These are phyloP conservation scores for Penicillium psychrofluorescens DNA, from an alignment of 495 filamentous ascomycete genomes.

Conservation along the genomic window DNA sequence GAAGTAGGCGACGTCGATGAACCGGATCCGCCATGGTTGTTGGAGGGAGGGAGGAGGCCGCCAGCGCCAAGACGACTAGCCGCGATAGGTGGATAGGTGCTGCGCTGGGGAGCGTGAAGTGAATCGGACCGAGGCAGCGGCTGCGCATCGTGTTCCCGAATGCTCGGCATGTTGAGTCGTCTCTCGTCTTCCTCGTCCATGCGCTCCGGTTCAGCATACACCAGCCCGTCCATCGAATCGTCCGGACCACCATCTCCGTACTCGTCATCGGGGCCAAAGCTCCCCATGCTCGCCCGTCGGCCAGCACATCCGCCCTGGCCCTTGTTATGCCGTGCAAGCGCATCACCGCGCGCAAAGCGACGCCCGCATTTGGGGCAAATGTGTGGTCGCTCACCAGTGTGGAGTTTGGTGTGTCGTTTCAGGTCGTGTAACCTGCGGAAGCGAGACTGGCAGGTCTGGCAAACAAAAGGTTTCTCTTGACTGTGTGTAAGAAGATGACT, in stretches of 20 bases:
- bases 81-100: constrained; percentile 72
- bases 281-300: constrained; percentile 76
- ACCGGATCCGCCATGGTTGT: constrained; percentile 41
- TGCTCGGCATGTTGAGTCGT: constrained; percentile 59
- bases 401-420: constrained; percentile 92
- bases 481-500: constrained; percentile 96
- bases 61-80: constrained; percentile 37
- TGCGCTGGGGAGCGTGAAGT: constrained; percentile 54
- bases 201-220: constrained; percentile 54
- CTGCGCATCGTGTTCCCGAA: constrained; percentile 59
- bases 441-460: constrained; percentile 77
- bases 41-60: constrained; percentile 54
- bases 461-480: constrained; percentile 95
- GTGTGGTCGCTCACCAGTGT: constrained; percentile 93
- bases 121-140: constrained; percentile 35
- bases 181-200: constrained; percentile 62
- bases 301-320: constrained; percentile 94
- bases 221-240: constrained; percentile 70
- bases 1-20: constrained; percentile 47
- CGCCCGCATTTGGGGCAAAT: constrained; percentile 90
- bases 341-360: constrained; percentile 92
- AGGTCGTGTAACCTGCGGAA: constrained; percentile 92
- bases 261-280: constrained; percentile 76
- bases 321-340: constrained; percentile 89
- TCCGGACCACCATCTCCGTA: constrained; percentile 51